Evolutionary conservation across 768 basidiomycete genomes (phyloP), one percentile per base, ranked within the genome.

Genomic region (Psilocybe tampanensis): DNA sequence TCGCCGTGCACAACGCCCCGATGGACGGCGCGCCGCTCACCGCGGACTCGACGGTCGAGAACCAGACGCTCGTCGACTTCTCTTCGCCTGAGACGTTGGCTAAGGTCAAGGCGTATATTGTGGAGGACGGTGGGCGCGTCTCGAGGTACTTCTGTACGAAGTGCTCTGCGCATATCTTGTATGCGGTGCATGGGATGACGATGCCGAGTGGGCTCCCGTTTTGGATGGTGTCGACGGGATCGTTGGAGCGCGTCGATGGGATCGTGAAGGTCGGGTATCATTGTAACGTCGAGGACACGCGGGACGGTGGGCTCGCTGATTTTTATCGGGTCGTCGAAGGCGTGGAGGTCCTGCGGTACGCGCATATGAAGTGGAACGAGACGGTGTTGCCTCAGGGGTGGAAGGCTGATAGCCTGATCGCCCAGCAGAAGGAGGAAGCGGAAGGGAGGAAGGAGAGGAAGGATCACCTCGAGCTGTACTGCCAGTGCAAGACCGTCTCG

Each of bases 221-320:
- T 13, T 67, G 60, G 61, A 44, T 34, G 39, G 57, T 66, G 15
- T 60, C 62, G 3, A 51, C 62, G 7, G 68, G 68, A 2, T 54
- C 60, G 1, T 44, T 70, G n/a, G 64, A 66, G 23, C 59, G 54
- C 21, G 48, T 54, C 3, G 63, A 68, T 9, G 68, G 66, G 0
- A 56, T 70, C n/a, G 58, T 66, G 7, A 55, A 65, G 18, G 59
- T 64, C 3, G 62, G 60, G 8, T 56, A 55, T 47, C 69, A 70
- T 51, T 55, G 55, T 15, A 65, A 56, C 36, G 54, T 70, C 23
- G 58, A 24, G 9, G 58, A 64, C 33, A 69, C 69, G 0, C 36
- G 60, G 21, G 68, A 70, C 26, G 69, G 69, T 5, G 66, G 68
- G 17, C 2, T 69, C 2, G 59, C 65, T 5, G 60, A 68, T 44